A percentile compares a stretch with the other conserved stretches of the same genome.
Conservation (phyloP, 2,329 filamentous ascomycete genomes). For the Monosporascus ibericus region DNA sequence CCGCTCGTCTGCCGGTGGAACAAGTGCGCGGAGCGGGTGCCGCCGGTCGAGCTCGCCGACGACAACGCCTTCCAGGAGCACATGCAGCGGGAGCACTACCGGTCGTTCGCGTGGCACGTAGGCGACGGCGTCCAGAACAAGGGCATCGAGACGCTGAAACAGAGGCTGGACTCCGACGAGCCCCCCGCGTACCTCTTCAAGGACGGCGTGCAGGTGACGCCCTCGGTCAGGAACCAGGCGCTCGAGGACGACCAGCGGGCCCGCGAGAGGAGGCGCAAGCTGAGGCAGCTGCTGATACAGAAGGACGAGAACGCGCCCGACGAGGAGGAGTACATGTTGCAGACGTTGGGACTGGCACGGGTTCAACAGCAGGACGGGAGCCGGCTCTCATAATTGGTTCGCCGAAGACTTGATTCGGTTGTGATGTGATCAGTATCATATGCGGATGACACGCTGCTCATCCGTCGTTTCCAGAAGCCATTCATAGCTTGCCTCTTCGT, state of each 20-base stretch:
- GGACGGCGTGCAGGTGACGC: conserved; percentile 51
- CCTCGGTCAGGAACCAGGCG: conserved; percentile 45
- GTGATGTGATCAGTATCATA: background rate
- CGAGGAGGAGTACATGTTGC: conserved; percentile 31
- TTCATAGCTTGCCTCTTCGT: too few species aligned
- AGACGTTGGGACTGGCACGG: conserved; percentile 16
- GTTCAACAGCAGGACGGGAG: background rate
- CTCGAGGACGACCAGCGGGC: conserved; percentile 42
- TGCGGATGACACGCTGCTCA: too few species aligned
- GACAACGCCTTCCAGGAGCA: conserved; percentile 39
- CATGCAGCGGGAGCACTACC: conserved; percentile 47
- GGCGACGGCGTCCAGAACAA: conserved; percentile 52
- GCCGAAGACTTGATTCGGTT: background rate
- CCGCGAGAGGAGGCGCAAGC: conserved; percentile 36
- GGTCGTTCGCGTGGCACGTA: conserved; percentile 49
- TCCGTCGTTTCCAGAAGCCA: too few species aligned
- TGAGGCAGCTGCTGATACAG: conserved; percentile 37
- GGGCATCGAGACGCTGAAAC: conserved; percentile 16
- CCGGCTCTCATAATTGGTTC: background rate
- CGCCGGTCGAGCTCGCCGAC: conserved; percentile 14
- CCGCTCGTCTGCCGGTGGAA: conserved; percentile 32
- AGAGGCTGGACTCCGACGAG: conserved; percentile 10
- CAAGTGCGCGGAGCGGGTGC: conserved; percentile 27
- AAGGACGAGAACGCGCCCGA: conserved; percentile 40
- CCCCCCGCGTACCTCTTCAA: conserved; percentile 45